phyloP scores from a whole-genome alignment of 2,329 filamentous ascomycete species.

The Stagonosporopsis rhizophila region DNA sequence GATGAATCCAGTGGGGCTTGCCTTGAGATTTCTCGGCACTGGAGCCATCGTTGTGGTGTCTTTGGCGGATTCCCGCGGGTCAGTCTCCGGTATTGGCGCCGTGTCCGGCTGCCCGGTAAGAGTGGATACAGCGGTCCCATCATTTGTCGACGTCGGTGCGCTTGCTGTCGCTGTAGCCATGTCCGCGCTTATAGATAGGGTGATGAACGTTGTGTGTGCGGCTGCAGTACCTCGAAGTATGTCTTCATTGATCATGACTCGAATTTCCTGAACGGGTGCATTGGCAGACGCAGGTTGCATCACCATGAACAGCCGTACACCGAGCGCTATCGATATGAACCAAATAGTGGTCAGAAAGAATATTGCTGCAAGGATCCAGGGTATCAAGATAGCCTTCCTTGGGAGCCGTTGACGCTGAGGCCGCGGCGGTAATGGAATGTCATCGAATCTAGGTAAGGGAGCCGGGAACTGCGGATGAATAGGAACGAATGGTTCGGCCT shows the following conservation, averaged over 20 bases:
- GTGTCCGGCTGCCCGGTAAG: conserved; percentile 3
- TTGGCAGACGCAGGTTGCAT: conserved; percentile 17
- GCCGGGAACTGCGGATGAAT: conserved; percentile 17
- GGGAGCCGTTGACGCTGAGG: conserved; percentile 11
- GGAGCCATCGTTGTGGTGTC: background rate
- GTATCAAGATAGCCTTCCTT: conserved; percentile 22
- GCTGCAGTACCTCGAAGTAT: conserved; percentile 3
- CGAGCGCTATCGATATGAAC: conserved; percentile 32
- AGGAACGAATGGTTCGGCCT: conserved; percentile 19
- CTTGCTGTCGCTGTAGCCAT: background rate
- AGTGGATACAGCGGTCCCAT: conserved; percentile 1
- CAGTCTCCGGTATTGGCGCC: conserved; percentile 2
- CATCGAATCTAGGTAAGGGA: conserved; percentile 12
- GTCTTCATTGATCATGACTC: conserved; percentile 27
- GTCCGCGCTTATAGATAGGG: background rate
- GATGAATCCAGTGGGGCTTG: conserved; percentile 14
- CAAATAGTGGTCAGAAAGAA: conserved; percentile 34
- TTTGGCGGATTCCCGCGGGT: background rate
- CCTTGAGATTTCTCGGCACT: background rate
- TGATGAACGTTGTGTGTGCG: background rate
- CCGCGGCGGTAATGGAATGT: conserved; percentile 15
- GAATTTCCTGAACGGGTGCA: conserved; percentile 21
- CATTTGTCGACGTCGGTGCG: background rate
- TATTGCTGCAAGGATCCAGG: conserved; percentile 34
- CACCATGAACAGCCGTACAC: conserved; percentile 25